Percentiles rank a stretch among this genome's conserved stretches.
phyloP scores from a whole-genome alignment of 306 rosid species.

The Lupinus albus region DNA sequence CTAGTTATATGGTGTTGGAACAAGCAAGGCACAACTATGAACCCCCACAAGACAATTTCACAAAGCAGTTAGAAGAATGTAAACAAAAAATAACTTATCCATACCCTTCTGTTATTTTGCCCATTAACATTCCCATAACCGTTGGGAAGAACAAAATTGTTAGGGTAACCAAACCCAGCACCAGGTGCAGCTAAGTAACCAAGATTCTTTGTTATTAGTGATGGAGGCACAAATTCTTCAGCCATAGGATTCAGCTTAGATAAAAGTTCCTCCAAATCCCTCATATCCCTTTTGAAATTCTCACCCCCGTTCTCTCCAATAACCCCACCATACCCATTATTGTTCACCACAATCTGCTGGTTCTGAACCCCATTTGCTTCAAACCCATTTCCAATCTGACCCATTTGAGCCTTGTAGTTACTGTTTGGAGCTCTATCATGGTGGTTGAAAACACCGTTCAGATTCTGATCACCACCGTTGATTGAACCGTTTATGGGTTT shows the following conservation, averaged over 20 bases:
- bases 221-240: conserved; percentile 92
- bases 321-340: conserved; percentile 57
- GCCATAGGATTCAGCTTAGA: conserved; percentile 99
- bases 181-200: conserved; percentile 53
- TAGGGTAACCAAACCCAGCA: conserved; percentile 64
- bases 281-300: conserved; percentile 76
- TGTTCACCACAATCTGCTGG: conserved; percentile 52
- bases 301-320: conserved; percentile 61
- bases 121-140: conserved; percentile 60
- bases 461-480: conserved; percentile 55
- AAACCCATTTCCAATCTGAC: conserved; percentile 69
- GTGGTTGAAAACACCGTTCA: conserved; percentile 44
- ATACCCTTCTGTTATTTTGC: conserved; percentile 59
- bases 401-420: conserved; percentile 55
- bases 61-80: background rate
- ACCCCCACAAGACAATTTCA: too few relatives aligned
- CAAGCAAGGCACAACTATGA: background rate
- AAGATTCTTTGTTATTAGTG: conserved; percentile 60
- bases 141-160: conserved; percentile 51
- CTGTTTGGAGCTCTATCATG: conserved; percentile 52
- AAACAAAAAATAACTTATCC: background rate
- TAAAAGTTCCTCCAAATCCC: conserved; percentile 88
- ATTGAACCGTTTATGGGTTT: conserved; percentile 59
- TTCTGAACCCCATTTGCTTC: conserved; percentile 56
- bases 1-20: background rate